Conservation (phyloP, 306 rosid genomes). For the Quercus rubra region DNA sequence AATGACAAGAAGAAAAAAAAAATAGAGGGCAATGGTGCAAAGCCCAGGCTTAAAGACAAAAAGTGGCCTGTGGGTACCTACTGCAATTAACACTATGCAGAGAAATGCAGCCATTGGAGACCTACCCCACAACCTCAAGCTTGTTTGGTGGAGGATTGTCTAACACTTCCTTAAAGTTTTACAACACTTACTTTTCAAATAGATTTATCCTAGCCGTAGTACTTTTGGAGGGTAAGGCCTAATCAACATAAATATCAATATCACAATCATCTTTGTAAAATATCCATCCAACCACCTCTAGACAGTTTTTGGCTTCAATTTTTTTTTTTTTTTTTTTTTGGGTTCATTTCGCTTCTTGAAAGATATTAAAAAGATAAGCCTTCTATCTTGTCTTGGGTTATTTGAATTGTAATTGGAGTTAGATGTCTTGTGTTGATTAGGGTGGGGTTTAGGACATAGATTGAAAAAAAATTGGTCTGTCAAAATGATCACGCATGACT, state of each 20-base stretch:
- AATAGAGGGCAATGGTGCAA: not conserved
- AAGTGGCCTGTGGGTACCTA: conserved; percentile 36
- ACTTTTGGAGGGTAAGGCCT: conserved; percentile 23
- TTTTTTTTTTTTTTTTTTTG: not conserved
- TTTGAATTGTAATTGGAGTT: not conserved
- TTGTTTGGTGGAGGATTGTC: conserved; percentile 53
- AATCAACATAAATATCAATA: conserved; percentile 4
- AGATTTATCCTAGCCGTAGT: conserved; percentile 25
- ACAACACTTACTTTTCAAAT: conserved; percentile 17
- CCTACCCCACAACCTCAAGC: conserved; percentile 37
- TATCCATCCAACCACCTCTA: not conserved
- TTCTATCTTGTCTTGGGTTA: not conserved
- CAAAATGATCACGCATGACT: no score
- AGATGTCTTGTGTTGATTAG: not conserved
- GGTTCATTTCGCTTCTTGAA: not conserved
- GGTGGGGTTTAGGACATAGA: no score
- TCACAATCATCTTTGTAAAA: not conserved
- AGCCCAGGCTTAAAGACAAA: conserved; percentile 4
- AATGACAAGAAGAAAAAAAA: not conserved
- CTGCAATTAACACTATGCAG: conserved; percentile 25
- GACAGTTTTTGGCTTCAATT: not conserved
- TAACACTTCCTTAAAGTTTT: conserved; percentile 4
- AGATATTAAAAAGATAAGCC: not conserved
- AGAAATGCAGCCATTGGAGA: conserved; percentile 42
- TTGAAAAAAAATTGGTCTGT: no score